Percentiles rank a stretch among this genome's conserved stretches.
Evolutionary conservation across 768 basidiomycete genomes (phyloP).

Genomic region (Amanita molliuscula): DNA sequence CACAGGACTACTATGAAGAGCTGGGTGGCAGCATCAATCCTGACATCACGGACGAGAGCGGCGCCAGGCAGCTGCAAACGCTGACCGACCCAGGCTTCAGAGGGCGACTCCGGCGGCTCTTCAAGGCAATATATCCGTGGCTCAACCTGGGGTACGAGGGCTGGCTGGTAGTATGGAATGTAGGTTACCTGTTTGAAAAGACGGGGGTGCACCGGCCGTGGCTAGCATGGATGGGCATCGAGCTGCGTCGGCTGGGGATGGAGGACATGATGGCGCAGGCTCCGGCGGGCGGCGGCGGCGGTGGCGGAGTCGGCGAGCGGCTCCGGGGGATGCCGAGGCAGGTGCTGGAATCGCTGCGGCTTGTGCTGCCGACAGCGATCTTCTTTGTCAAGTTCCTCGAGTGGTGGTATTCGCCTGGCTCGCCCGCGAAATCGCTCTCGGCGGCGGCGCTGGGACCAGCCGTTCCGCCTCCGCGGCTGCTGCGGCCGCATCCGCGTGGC

Average conservation of each 20-base stretch:
- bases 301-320: slow-evolving; percentile 24
- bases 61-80: slow-evolving; percentile 31
- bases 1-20: slow-evolving; percentile 84
- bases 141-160: slow-evolving; percentile 66
- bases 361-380: slow-evolving; percentile 79
- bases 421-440: slow-evolving; percentile 68
- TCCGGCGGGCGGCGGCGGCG: too few species aligned
- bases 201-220: slow-evolving; percentile 87
- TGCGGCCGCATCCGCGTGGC: slow-evolving; percentile 65
- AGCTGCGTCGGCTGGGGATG: slow-evolving; percentile 66
- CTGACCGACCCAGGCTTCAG: slow-evolving; percentile 43
- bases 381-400: slow-evolving; percentile 96
- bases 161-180: slow-evolving; percentile 77
- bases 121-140: slow-evolving; percentile 77
- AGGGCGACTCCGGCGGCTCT: slow-evolving; percentile 46
- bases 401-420: slow-evolving; percentile 98
- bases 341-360: slow-evolving; percentile 66
- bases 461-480: slow-evolving; percentile 68
- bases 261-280: slow-evolving; percentile 57
- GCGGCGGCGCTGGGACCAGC: slow-evolving; percentile 54
- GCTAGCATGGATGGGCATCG: slow-evolving; percentile 78
- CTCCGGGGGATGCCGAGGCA: slow-evolving; percentile 48
- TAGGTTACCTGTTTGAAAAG: slow-evolving; percentile 84
- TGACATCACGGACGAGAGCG: slow-evolving; percentile 46
- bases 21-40: slow-evolving; percentile 71